Base-by-base conservation (phyloP, 495 filamentous ascomycete genomes). In the Astrothelium subdiscretum region DNA sequence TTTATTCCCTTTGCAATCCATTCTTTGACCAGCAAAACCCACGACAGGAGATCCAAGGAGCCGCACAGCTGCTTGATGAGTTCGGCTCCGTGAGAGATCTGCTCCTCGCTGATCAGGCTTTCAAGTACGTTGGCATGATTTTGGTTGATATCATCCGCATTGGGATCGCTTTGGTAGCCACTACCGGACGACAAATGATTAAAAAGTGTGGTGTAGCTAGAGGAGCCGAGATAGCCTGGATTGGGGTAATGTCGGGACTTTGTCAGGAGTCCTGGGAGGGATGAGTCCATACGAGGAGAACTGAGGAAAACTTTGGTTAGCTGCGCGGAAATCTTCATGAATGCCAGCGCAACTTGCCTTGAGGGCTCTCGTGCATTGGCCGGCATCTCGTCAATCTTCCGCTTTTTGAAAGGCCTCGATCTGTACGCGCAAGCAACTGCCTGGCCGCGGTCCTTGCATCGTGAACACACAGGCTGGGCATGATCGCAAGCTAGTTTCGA, bases 401-500 rank as follows among this genome's bases (percentile, higher is more conserved):
- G 18, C 52, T 20, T 52, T 59, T 75, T 76, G 60, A 78, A 78
- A 5, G 76, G 76, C 24, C 74, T 63, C 3, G 70, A 68, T 57
- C 76, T 68, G 63, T 78, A 77, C 58, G 76, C 72, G 31, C 76
- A 78, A 6, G 71, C 61, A 6, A 58, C 68, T 0, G 64, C 62
- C 32, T 65, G 60, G 20, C 68, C 64, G 15, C 54, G 71, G 40
- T 58, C 67, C 26, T 63, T 58, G 59, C 76, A 78, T 24, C 76
- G 74, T 38, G 73, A 69, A 60, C 76, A 78, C 18, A 72, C 70
- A 1, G 76, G 76, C 51, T 69, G 67, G 31, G 69, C 65, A 44
- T 78, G 75, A 51, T 76, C 76, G 63, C 76, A 78, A 43, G 75
- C 74, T 3, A 76, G 63, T 54, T 78, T 78, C 12, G 76, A 70